These are phyloP conservation scores for Vitis hybrid DNA, from an alignment of 177 flowering plant species.

Conservation along the genomic window DNA sequence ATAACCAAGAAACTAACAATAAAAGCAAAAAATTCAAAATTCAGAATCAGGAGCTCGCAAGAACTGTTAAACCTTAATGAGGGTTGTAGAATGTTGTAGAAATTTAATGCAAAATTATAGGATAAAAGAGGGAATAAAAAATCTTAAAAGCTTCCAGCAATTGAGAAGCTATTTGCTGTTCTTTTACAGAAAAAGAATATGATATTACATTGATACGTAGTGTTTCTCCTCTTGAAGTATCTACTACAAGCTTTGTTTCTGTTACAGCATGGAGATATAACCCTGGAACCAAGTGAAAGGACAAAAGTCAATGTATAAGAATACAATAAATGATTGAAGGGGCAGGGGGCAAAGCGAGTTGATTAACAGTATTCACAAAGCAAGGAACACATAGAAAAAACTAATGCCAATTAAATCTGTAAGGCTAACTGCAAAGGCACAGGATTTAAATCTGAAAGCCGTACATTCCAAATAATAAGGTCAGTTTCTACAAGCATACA, in stretches of 20 bases:
- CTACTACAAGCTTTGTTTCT: slow-evolving; percentile 80
- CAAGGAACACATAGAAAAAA: too few relatives aligned
- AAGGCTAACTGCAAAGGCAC: too few relatives aligned
- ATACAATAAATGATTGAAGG: background rate
- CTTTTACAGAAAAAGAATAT: background rate
- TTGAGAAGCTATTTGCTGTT: background rate
- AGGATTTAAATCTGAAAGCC: too few relatives aligned
- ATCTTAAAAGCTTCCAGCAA: background rate
- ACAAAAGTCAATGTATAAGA: slow-evolving; percentile 1
- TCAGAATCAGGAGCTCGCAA: background rate
- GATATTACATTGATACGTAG: slow-evolving; percentile 70
- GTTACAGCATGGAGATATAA: slow-evolving; percentile 72
- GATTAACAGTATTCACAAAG: background rate
- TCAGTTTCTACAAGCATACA: background rate
- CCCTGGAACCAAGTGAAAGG: slow-evolving; percentile 39
- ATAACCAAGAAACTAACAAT: background rate
- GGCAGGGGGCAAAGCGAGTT: background rate
- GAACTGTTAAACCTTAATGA: background rate
- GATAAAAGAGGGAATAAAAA: background rate
- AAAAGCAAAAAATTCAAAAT: background rate
- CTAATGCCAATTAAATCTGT: too few relatives aligned
- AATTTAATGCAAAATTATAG: background rate
- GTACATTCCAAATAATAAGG: too few relatives aligned
- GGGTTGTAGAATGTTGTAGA: background rate
- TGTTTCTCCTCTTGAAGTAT: slow-evolving; percentile 84